Percentiles rank a stretch among this genome's conserved stretches.
Conservation (phyloP, 1,284 basidiomycete genomes). For the Cryptococcus maquisensis region DNA sequence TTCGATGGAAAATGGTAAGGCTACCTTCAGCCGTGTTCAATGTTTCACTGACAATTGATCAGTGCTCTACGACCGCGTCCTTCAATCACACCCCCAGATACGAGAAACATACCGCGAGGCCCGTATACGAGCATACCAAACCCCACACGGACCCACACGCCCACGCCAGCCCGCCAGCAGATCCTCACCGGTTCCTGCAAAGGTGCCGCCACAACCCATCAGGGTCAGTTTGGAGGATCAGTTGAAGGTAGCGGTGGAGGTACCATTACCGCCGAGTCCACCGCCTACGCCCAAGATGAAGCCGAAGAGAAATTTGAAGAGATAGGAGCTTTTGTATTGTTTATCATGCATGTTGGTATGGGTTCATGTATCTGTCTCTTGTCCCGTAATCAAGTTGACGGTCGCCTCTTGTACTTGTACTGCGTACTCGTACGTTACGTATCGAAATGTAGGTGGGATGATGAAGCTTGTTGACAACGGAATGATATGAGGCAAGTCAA, state of each 20-base stretch:
- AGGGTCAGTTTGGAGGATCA: neutral
- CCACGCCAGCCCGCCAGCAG: neutral
- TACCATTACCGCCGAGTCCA: slow-evolving; percentile 26
- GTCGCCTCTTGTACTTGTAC: too few species aligned
- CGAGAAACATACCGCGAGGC: slow-evolving; percentile 16
- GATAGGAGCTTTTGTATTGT: too few species aligned
- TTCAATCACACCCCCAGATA: slow-evolving; percentile 25
- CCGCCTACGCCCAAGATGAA: slow-evolving; percentile 18
- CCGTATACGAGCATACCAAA: neutral
- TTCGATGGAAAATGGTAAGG: slow-evolving; percentile 28
- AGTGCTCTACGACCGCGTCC: slow-evolving; percentile 26
- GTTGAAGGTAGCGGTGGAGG: slow-evolving; percentile 13
- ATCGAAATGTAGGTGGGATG: too few species aligned
- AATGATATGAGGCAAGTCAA: too few species aligned
- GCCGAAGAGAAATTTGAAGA: too few species aligned
- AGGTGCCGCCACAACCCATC: neutral
- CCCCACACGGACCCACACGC: neutral
- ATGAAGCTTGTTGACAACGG: too few species aligned
- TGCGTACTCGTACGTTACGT: too few species aligned
- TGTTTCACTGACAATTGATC: neutral
- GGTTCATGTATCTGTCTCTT: too few species aligned
- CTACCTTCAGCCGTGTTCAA: neutral
- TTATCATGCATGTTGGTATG: too few species aligned
- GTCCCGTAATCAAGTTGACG: too few species aligned
- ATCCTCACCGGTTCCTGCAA: neutral